Evolutionary conservation across 148 eudicot species (phyloP).

Genomic region (Chenopodium album): DNA sequence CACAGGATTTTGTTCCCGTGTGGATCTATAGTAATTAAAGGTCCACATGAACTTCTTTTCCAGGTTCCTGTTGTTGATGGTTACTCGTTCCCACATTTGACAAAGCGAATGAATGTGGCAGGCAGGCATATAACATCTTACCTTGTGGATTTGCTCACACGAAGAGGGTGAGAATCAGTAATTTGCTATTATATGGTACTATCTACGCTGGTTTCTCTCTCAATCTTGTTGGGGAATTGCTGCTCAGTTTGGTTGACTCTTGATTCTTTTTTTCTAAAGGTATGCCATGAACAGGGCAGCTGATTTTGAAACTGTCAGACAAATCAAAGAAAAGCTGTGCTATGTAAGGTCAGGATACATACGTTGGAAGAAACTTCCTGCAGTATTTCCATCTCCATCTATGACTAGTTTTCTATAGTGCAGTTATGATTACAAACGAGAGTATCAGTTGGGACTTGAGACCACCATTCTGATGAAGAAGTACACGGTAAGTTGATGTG

Average conservation of each 20-base stretch:
- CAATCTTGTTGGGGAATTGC: not conserved
- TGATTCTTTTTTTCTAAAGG: constrained; percentile 46
- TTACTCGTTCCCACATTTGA: constrained; percentile 98
- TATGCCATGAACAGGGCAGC: constrained; percentile 92
- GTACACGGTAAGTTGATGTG: constrained; percentile 71
- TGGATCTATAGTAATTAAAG: not conserved
- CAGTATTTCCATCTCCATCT: constrained; percentile 19
- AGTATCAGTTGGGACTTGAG: constrained; percentile 96
- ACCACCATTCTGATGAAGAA: constrained; percentile 96
- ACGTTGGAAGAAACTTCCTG: not conserved
- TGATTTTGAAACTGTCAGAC: constrained; percentile 96
- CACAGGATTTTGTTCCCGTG: not conserved
- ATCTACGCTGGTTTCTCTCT: constrained; percentile 17
- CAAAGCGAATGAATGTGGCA: constrained; percentile 98
- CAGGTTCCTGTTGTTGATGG: constrained; percentile 99
- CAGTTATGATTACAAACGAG: constrained; percentile 99
- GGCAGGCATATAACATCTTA: constrained; percentile 97
- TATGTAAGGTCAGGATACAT: constrained; percentile 65
- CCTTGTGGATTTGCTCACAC: constrained; percentile 86
- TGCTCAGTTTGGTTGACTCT: constrained; percentile 6
- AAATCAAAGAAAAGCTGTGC: constrained; percentile 97
- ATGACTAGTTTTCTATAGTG: constrained; percentile 23
- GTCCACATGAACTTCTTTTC: constrained; percentile 14
- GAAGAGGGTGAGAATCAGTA: constrained; percentile 76
- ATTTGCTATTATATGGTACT: constrained; percentile 22